phyloP scores from a whole-genome alignment of 2,329 filamentous ascomycete species.

The Verticillium nubilum region DNA sequence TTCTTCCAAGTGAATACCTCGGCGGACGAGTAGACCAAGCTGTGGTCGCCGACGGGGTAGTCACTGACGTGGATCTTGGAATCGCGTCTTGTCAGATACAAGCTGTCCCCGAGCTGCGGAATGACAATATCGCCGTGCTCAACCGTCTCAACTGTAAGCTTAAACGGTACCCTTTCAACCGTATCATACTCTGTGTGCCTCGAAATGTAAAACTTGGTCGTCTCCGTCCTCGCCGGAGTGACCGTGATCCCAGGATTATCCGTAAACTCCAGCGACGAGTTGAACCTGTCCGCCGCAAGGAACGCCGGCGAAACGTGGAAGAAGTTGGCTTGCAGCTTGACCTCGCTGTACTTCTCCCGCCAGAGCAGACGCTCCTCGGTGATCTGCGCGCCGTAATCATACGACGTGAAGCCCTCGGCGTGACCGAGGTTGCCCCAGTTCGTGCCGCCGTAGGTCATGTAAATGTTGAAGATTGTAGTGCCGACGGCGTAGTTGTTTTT shows the following conservation, averaged over 20 bases:
- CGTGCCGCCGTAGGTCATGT: conserved; percentile 76
- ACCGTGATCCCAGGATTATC: conserved; percentile 46
- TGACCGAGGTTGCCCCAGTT: conserved; percentile 81
- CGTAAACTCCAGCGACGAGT: background rate
- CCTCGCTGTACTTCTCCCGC: conserved; percentile 73
- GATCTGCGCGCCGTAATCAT: conserved; percentile 53
- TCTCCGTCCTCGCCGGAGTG: conserved; percentile 51
- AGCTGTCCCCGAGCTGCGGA: conserved; percentile 50
- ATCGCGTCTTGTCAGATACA: conserved; percentile 58
- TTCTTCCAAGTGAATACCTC: conserved; percentile 68
- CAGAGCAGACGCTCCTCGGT: conserved; percentile 62
- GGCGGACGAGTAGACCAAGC: conserved; percentile 61
- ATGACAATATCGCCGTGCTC: conserved; percentile 45
- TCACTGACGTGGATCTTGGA: conserved; percentile 64
- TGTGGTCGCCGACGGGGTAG: conserved; percentile 55
- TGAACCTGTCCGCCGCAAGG: conserved; percentile 39
- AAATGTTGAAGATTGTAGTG: conserved; percentile 64
- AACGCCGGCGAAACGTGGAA: conserved; percentile 67
- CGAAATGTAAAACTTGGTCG: conserved; percentile 59
- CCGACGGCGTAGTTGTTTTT: conserved; percentile 68
- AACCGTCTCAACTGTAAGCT: conserved; percentile 56
- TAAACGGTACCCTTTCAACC: conserved; percentile 53
- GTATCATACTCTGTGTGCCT: conserved; percentile 63
- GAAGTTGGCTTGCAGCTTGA: conserved; percentile 73
- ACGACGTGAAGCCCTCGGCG: conserved; percentile 56